Evolutionary conservation across 139 green algal genomes (phyloP).

Genomic region (Desmodesmus armatus): DNA sequence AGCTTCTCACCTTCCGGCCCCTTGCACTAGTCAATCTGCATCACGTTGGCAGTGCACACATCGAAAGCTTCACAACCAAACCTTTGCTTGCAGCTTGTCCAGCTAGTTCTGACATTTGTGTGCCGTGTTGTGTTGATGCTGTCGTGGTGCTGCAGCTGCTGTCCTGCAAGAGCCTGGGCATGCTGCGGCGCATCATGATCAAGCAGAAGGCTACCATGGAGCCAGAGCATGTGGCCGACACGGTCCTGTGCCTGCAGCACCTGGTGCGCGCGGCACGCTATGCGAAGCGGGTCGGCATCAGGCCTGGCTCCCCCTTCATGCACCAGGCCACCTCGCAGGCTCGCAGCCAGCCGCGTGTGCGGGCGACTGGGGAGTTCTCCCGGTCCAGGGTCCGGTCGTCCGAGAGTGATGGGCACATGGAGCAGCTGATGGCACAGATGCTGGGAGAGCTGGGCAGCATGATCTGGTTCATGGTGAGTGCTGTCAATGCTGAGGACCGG

Average conservation of each 20-base stretch:
- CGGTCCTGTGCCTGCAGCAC: constrained; percentile 30
- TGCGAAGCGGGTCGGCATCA: not conserved
- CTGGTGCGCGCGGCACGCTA: not conserved
- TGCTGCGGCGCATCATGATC: constrained; percentile 40
- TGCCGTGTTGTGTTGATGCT: no score
- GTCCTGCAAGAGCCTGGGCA: constrained; percentile 4
- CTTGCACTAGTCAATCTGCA: no score
- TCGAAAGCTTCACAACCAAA: not conserved
- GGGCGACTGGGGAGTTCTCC: not conserved
- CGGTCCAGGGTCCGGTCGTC: not conserved
- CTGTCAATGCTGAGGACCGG: not conserved
- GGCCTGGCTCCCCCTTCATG: not conserved
- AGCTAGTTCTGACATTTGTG: not conserved
- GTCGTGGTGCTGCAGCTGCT: no score
- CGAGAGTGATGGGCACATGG: constrained; percentile 27
- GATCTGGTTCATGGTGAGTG: constrained; percentile 23
- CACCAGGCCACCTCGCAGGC: not conserved
- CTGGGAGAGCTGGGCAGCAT: constrained; percentile 39
- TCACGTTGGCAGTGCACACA: not conserved
- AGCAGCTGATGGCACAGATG: constrained; percentile 32
- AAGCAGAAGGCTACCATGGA: constrained; percentile 40
- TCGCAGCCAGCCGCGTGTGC: not conserved
- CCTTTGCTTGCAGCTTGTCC: no score
- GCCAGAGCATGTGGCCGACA: constrained; percentile 37
- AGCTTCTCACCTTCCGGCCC: no score